Base-by-base conservation (phyloP, 78 protist genomes). In the Acrasis kona region DNA sequence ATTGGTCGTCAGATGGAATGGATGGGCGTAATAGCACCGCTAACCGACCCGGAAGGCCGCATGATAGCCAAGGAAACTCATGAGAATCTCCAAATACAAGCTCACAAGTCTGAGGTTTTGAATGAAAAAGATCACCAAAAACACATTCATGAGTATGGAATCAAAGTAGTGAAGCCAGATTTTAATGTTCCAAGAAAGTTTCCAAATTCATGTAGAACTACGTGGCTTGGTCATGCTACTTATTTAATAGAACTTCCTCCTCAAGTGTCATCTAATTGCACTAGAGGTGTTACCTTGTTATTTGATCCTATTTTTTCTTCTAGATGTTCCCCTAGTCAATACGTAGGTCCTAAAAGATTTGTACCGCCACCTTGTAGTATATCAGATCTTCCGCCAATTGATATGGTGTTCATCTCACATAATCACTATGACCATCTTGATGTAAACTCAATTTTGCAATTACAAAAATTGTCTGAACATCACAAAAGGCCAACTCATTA, bases 361-460 rank as follows among this genome's bases (percentile, higher is more conserved):
- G n/a, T 8, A 3, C n/a, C 9, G 39, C 67, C 42, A 7, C 75
- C 77, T 12, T 36, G 28, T 29, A 3, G 2, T 8, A n/a, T 76
- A 2, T 29, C 5, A 10, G 80, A 70, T 8, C 37, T 70, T 0
- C 72, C 76, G 27, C 3, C 2, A 29, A 38, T 68, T 31, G 72
- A 78, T 73, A 72, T 27, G 10, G 77, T 79, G 19, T 0, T 7
- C 7, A 27, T 79, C 19, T 19, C 65, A 0, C 84, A 79, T 74
- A 64, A 71, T 69, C 84, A 79, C 72, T 71, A 71, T 39, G 84
- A 79, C 40, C 84, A 79, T 29, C 77, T 71, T 37, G 84, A 79
- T 29, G 28, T 0, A 29, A 0, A 1, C 2, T 10, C 66, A 3
- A 38, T 77, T 7, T 2, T 19, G 64, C 66, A 8, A 2, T 41